These are phyloP conservation scores for Aspergillus spinulosporus DNA, from an alignment of 2,329 filamentous ascomycete species.

Conservation along the genomic window DNA sequence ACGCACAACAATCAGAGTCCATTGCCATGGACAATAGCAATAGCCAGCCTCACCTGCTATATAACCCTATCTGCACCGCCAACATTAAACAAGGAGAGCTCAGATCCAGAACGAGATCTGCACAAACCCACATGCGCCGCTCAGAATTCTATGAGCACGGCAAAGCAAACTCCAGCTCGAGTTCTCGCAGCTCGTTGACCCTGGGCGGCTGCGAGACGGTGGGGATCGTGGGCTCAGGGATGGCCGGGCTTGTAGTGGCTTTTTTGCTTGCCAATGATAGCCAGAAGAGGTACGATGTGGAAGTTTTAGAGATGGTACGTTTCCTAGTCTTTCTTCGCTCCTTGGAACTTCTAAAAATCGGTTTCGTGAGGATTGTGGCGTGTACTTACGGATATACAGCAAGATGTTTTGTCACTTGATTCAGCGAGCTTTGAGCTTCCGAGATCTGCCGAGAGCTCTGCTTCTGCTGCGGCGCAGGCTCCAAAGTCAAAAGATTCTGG, in stretches of 20 bases:
- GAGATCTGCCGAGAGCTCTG: not conserved
- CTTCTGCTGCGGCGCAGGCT: conserved; percentile 1
- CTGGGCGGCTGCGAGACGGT: conserved; percentile 27
- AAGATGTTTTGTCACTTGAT: conserved; percentile 15
- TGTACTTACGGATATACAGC: conserved; percentile 2
- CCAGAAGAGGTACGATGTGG: conserved; percentile 36
- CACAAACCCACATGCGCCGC: not conserved
- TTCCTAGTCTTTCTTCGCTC: not conserved
- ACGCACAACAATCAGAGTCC: not conserved
- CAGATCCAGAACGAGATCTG: not conserved
- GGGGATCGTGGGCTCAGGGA: conserved; percentile 51
- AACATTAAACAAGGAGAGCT: not conserved
- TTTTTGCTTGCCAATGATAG: conserved; percentile 47
- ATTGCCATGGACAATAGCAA: not conserved
- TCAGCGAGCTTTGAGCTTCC: conserved; percentile 13
- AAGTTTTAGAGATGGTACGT: conserved; percentile 11
- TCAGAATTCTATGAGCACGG: not conserved
- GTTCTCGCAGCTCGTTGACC: not conserved
- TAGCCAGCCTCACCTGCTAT: no score
- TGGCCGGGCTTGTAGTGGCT: conserved; percentile 52
- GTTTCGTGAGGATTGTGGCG: not conserved
- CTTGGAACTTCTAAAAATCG: not conserved
- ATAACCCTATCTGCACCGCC: not conserved
- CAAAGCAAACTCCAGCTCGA: not conserved
- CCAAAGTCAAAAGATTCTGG: not conserved